Base-by-base conservation (phyloP, 2,329 filamentous ascomycete species). In the Diaporthe humulicola region DNA sequence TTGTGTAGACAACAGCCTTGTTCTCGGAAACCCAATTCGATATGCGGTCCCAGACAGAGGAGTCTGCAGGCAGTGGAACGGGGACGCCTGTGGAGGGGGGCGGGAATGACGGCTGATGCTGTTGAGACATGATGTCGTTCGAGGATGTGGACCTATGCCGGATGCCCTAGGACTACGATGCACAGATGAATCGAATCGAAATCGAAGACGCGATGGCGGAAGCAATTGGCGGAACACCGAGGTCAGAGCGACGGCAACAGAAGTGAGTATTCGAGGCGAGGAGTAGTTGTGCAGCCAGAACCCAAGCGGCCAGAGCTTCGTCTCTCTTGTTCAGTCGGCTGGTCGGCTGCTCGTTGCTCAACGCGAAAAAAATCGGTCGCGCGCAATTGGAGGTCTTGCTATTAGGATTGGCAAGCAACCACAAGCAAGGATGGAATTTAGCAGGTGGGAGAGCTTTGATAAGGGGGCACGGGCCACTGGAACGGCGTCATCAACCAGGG, bases 11-110 rank as follows among this genome's bases (percentile, higher is more conserved):
- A 72, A 96, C 90, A 64, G 95, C 94, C 88, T 98, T 98, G 87
- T 99, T 96, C 84, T 98, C 96, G 3, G 95, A 94, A 19, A 94
- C 95, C 96, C 97, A 99, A 82, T 88, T 93, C 78, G 95, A 93
- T 85, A 98, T 88, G 81, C 96, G 93, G 84, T 98, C 95, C 95
- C 95, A 98, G 73, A 97, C 86, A 61, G 94, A 93, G 75, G 93
- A 90, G 76, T 93, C 90, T 78, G 87, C 83, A 74, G 90, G 85
- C 79, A 91, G 83, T 56, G 87, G 86, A 71, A 91, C 82, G 74
- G 86, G 83, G 75, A 82, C 83, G 77, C 84, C 83, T 73, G 85
- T 84, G 80, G 88, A 85, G 85, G 78, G 87, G 85, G 82, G 84
- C 81, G 70, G 82, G 81, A 78, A 84, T 79, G 78, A 80, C 79